Base-by-base conservation (phyloP, 2,329 filamentous ascomycete species). In the Colletotrichum incanum region DNA sequence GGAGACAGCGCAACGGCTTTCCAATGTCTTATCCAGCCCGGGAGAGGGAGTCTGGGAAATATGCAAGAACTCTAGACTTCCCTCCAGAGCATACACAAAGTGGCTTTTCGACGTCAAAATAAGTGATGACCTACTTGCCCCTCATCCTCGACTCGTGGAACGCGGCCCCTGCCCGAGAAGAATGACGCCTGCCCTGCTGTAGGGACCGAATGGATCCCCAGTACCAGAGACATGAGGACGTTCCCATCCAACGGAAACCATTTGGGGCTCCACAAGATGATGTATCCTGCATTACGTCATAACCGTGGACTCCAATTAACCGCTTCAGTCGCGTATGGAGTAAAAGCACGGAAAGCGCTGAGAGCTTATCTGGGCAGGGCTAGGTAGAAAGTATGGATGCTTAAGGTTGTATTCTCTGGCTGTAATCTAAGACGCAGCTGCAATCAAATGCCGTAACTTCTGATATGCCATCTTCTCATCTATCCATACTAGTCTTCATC, bases 221-320 rank as follows among this genome's bases (percentile, higher is more conserved):
- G n/a, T n/a, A 26, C 5, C 20, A 23, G 34, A 37, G n/a, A 56
- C 54, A 56, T 23, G 55, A 18, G 18, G 52, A 7, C 16, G 52
- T 20, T n/a, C 9, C 52, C 20, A 34, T 34, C 52, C 31, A 37
- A 55, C 52, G 31, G 31, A 37, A 39, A 26, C 28, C 14, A 34
- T 23, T 61, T 37, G 43, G 41, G 65, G 68, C 47, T 58, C 68
- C 68, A 66, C 56, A 67, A 58, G 49, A 49, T 50, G 61, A 49
- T 12, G 56, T 26, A 18, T 50, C 64, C 45, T 37, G 20, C 68
- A 68, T 49, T 62, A 71, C 68, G 68, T 71, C 68, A 71, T 61
- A 8, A 20, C 34, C n/a, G 31, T 23, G 31, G 34, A 43, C 26
- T 39, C 23, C 31, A 39, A 39, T 34, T n/a, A 11, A 49, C 49